These are phyloP conservation scores for Nymphaea colorata DNA, from an alignment of 164 flowering plant genomes.

Conservation along the genomic window DNA sequence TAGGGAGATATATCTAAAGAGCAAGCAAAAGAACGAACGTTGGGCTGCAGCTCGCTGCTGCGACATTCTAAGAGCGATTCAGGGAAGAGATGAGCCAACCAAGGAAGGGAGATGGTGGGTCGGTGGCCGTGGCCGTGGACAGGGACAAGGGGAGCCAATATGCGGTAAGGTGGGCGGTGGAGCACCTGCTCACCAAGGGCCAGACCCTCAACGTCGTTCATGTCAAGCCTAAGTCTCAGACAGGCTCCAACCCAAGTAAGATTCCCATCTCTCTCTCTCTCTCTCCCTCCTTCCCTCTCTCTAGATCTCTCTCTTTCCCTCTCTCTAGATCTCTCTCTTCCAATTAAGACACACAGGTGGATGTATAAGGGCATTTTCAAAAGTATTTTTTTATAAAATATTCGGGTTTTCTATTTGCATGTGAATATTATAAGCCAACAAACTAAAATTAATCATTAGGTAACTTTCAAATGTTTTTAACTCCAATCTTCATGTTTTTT, in stretches of 20 bases:
- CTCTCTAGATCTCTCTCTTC: slow-evolving; percentile 1
- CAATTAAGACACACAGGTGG: not conserved
- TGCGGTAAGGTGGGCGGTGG: slow-evolving; percentile 76
- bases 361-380: slow-evolving; percentile 18
- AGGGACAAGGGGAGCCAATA: slow-evolving; percentile 60
- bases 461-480: too few species aligned
- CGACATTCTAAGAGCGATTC: not conserved
- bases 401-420: too few species aligned
- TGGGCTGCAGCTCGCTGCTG: not conserved
- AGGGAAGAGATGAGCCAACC: not conserved
- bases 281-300: too few species aligned
- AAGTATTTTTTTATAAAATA: not conserved
- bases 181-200: slow-evolving; percentile 34
- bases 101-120: slow-evolving; percentile 4
- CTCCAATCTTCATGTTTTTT: too few species aligned
- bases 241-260: slow-evolving; percentile 23
- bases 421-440: too few species aligned
- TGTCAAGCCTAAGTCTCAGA: slow-evolving; percentile 25
- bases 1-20: not conserved
- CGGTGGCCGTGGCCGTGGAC: slow-evolving; percentile 70
- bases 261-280: slow-evolving; percentile 3
- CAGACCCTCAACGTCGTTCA: slow-evolving; percentile 47
- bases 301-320: slow-evolving; percentile 1
- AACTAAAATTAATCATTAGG: too few species aligned
- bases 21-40: not conserved